These are phyloP conservation scores for Trichoderma endophyticum DNA, from an alignment of 2,329 filamentous ascomycete genomes.

Conservation along the genomic window DNA sequence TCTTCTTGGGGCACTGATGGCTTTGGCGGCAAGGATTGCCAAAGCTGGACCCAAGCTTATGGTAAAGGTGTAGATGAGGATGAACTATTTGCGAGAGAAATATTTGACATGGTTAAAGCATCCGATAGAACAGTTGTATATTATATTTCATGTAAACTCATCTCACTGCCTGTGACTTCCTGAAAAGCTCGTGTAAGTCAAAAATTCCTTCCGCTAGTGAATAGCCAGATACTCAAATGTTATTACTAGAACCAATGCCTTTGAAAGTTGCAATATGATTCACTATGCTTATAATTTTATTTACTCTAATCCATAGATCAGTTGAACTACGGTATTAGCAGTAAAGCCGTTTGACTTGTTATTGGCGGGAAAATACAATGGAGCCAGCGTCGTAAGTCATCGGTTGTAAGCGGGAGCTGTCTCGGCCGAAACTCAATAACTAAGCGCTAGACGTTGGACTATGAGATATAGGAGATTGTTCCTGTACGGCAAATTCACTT, in stretches of 20 bases:
- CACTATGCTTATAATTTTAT: too few relatives aligned
- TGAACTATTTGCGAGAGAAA: neutral
- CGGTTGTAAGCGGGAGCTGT: neutral
- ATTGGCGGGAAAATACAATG: neutral
- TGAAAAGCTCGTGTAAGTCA: too few relatives aligned
- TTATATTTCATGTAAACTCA: neutral
- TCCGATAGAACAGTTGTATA: neutral
- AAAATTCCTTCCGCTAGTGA: too few relatives aligned
- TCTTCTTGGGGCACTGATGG: neutral
- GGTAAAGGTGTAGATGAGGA: neutral
- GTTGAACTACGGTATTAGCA: neutral
- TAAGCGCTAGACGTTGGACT: neutral
- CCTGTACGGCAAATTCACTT: neutral
- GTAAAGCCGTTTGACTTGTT: neutral
- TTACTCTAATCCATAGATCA: neutral
- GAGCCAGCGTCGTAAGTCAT: neutral
- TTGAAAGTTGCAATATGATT: too few relatives aligned
- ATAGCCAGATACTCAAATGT: too few relatives aligned
- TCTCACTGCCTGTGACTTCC: too few relatives aligned
- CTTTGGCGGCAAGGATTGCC: neutral
- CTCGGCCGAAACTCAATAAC: neutral
- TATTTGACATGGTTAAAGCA: neutral
- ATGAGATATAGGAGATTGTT: neutral
- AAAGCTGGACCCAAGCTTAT: neutral
- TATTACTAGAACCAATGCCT: accelerated